Base-by-base conservation (phyloP, 257 asterid species). In the Marsdenia floribunda region DNA sequence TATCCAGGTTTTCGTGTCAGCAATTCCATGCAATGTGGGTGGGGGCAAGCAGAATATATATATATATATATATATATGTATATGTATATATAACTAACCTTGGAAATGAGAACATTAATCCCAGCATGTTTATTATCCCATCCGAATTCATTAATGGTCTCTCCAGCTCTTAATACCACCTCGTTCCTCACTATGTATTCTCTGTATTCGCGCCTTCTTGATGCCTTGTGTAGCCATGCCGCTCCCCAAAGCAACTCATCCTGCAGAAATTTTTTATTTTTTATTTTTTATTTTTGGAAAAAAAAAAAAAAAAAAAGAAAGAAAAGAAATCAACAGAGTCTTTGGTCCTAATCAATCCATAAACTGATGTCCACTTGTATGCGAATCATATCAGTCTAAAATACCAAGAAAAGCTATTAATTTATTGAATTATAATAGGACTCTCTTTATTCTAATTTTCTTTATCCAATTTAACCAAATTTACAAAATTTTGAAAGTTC, bases 41-140 rank as follows among this genome's bases (percentile, higher is more conserved):
- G 6, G 59, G 58, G 59, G 76, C 49, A 44, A 6, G 15, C 24
- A 13, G 22, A 37, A 26, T 44, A 14, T 3, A 52, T 38, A 38
- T 38, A 38, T 38, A 38, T 38, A 38, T 38, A 38, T 38, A 38
- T 38, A 38, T 38, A 38, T 38, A 3, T 38, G 1, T 38, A 1
- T 44, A 44, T 44, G 49, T 44, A 7, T 44, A 44, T 49, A 19
- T 11, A 4, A 69, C 70, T 50, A 63, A 90, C 96, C 97, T 92
- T 90, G 84, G 98, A 89, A 61, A 91, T 87, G 77, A 93, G 96
- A 6, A 93, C 87, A 82, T 93, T 89, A 73, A 93, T 93, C 50
- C 98, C 96, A 7, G 98, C 97, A 52, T 93, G 98, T 81, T 93
- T 91, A 86, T 93, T 91, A 80, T 89, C 97, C 98, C 98, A 91